Conservation (phyloP, 495 filamentous ascomycete genomes). For the Hyphodiscus hymeniophilus region DNA sequence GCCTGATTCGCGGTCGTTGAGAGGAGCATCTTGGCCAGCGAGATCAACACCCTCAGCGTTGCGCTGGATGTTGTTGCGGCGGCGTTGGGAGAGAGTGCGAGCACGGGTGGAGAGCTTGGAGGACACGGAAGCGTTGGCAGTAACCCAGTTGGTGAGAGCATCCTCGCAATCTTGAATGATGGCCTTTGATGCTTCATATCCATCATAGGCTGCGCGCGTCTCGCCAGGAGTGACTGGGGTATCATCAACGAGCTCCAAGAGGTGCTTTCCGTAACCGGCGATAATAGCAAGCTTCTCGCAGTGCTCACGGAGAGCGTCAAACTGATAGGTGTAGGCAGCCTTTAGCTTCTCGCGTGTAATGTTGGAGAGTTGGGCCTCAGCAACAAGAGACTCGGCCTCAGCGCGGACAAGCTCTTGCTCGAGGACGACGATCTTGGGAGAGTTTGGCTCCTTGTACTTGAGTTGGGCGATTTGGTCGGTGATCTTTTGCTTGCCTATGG, state of each 20-base stretch:
- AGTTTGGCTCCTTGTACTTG: constrained; percentile 99
- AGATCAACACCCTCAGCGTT: constrained; percentile 66
- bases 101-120: constrained; percentile 79
- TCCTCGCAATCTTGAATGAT: constrained; percentile 99
- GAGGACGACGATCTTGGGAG: constrained; percentile 91
- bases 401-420: constrained; percentile 98
- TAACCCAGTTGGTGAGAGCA: constrained; percentile 92
- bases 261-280: constrained; percentile 93
- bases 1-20: constrained; percentile 72
- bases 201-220: constrained; percentile 92
- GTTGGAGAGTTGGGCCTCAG: constrained; percentile 96
- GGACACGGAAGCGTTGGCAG: constrained; percentile 77
- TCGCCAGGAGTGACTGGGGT: constrained; percentile 95
- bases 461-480: constrained; percentile 97
- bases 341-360: constrained; percentile 99
- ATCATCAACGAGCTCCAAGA: constrained; percentile 91
- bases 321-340: constrained; percentile 96
- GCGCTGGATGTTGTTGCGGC: constrained; percentile 58
- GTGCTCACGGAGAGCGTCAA: constrained; percentile 94
- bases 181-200: constrained; percentile 95
- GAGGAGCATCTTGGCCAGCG: constrained; percentile 72
- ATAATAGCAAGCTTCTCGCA: constrained; percentile 98
- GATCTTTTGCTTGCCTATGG: constrained; percentile 94
- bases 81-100: constrained; percentile 77
- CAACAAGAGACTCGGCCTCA: constrained; percentile 95